Evolutionary conservation across 192 early-diverging fungal genomes (phyloP).

Genomic region (Cladochytrium replicatum): DNA sequence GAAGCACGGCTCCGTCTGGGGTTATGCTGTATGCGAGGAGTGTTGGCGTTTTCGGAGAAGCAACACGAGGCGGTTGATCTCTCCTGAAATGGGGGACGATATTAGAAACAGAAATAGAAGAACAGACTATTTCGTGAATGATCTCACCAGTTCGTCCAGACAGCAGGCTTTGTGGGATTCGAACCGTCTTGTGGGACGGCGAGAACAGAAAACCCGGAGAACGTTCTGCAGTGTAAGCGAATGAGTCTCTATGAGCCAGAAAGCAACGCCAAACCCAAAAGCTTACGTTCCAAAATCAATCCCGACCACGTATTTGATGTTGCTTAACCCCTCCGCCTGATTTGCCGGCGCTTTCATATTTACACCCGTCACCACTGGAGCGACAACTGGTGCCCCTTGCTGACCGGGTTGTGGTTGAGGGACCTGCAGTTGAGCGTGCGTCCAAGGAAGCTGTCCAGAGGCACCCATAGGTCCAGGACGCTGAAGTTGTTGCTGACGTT

Average conservation of each 20-base stretch:
- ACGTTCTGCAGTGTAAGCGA: not conserved
- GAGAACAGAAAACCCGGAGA: constrained; percentile 1
- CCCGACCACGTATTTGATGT: constrained; percentile 1
- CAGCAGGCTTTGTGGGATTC: too few species aligned
- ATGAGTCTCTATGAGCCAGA: not conserved
- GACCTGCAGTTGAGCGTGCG: not conserved
- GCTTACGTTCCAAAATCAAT: constrained; percentile 4
- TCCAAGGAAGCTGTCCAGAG: not conserved
- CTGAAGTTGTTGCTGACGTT: not conserved
- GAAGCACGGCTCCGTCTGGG: not conserved
- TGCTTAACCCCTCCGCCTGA: not conserved
- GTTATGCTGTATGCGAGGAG: not conserved
- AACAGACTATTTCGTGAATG: not conserved
- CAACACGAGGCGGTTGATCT: constrained; percentile 1
- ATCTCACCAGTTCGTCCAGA: not conserved
- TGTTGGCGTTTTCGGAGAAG: not conserved
- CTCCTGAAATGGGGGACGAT: not conserved
- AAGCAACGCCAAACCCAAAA: not conserved
- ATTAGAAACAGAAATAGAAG: not conserved
- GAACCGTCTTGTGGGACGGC: constrained; percentile 1
- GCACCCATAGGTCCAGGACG: not conserved
- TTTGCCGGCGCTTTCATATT: too few species aligned
- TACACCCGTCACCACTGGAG: too few species aligned
- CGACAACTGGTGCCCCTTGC: too few species aligned
- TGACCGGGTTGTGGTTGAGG: too few species aligned